These are phyloP conservation scores for Tripterygium wilfordii DNA, from an alignment of 177 flowering plant genomes.

Conservation along the genomic window DNA sequence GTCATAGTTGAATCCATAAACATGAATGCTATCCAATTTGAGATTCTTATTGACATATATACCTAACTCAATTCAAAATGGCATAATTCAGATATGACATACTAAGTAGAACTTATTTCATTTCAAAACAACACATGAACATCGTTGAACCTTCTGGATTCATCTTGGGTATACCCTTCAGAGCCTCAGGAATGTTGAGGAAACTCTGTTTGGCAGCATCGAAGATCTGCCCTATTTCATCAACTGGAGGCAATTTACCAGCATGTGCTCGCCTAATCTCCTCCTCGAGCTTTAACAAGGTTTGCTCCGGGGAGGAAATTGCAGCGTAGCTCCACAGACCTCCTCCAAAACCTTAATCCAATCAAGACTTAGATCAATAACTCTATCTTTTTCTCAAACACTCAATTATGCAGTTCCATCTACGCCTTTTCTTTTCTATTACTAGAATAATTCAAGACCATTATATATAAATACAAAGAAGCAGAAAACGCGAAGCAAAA, in stretches of 20 bases:
- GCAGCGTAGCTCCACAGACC: conserved; percentile 15
- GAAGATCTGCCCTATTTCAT: conserved; percentile 49
- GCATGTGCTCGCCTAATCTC: not conserved
- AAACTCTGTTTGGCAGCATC: conserved; percentile 57
- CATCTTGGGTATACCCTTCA: conserved; percentile 74
- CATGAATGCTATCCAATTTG: conserved; percentile 75
- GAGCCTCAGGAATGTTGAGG: conserved; percentile 59
- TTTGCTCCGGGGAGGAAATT: too few relatives aligned
- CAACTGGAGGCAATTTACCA: conserved; percentile 6
- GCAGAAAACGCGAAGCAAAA: too few relatives aligned
- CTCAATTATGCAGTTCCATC: too few relatives aligned
- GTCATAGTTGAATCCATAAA: conserved; percentile 92
- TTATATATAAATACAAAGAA: too few relatives aligned
- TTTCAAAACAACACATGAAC: not conserved
- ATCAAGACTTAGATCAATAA: not conserved
- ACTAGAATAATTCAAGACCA: too few relatives aligned
- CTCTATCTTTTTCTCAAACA: too few relatives aligned
- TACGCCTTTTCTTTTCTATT: too few relatives aligned
- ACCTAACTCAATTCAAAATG: conserved; percentile 34
- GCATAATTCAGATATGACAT: not conserved
- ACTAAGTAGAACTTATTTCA: not conserved
- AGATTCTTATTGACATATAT: conserved; percentile 86
- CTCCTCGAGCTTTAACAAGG: conserved; percentile 15
- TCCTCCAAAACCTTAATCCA: conserved; percentile 22
- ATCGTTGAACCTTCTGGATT: conserved; percentile 62